Evolutionary conservation across 139 green algal species (phyloP).

Genomic region (Haematococcus sp.): DNA sequence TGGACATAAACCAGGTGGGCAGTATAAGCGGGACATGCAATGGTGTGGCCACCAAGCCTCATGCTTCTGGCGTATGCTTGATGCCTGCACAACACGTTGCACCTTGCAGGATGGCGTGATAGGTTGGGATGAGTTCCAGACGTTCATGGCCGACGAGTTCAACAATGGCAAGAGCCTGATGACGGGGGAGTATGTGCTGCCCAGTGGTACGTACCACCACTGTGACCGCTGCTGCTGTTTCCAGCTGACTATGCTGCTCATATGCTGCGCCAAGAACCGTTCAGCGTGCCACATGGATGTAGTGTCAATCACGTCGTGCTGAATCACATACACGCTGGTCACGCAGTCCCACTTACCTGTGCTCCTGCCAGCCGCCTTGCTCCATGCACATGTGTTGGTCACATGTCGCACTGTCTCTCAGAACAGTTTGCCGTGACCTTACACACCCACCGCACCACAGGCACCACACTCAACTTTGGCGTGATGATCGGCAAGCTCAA

Average conservation of each 20-base stretch:
- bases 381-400: neutral
- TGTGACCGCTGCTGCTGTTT: no score
- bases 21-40: neutral
- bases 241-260: no score
- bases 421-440: neutral
- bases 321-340: no score
- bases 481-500: constrained; percentile 54
- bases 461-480: constrained; percentile 41
- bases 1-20: constrained; percentile 32
- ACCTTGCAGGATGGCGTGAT: no score
- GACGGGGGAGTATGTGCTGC: constrained; percentile 51
- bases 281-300: no score
- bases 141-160: constrained; percentile 54
- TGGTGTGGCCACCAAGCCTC: no score
- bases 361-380: no score
- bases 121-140: constrained; percentile 36
- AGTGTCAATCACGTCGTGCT: no score
- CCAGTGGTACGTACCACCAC: constrained; percentile 27
- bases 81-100: no score
- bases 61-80: no score
- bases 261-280: no score
- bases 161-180: constrained; percentile 46
- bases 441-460: constrained; percentile 6
- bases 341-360: no score
- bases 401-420: neutral